phyloP scores from a whole-genome alignment of 106 monocot species.

The Acanthochlamys bracteata region DNA sequence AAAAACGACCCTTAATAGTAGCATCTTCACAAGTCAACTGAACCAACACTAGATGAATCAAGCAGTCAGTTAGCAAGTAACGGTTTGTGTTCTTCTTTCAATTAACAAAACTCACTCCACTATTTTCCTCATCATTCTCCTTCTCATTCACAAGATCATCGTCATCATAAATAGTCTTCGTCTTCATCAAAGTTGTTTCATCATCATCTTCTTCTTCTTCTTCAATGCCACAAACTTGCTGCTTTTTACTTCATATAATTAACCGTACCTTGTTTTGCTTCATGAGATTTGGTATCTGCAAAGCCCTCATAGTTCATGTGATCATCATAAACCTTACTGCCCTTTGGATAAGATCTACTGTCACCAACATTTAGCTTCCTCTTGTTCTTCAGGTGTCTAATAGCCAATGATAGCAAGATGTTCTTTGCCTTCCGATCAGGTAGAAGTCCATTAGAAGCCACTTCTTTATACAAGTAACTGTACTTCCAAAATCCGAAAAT shows the following conservation, averaged over 20 bases:
- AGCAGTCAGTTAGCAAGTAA: conserved; percentile 13
- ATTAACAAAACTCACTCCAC: conserved; percentile 20
- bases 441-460: conserved; percentile 51
- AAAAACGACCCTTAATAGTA: neutral
- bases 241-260: neutral
- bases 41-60: neutral
- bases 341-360: neutral
- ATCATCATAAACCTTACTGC: neutral
- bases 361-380: conserved; percentile 46
- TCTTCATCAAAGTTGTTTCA: conserved; percentile 1
- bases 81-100: conserved; percentile 23
- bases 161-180: neutral
- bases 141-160: conserved; percentile 25
- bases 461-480: conserved; percentile 84
- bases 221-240: conserved; percentile 8
- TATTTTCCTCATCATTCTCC: conserved; percentile 24
- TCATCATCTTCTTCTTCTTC: conserved; percentile 9
- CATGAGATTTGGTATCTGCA: neutral
- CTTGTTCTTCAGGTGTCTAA: conserved; percentile 52
- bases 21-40: neutral
- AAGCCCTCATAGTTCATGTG: neutral
- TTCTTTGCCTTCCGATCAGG: conserved; percentile 91
- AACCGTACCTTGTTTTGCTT: neutral
- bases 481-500: conserved; percentile 72
- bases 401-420: conserved; percentile 73